Evolutionary conservation across 768 basidiomycete genomes (phyloP).

Genomic region (Rhizopogon vulgaris): DNA sequence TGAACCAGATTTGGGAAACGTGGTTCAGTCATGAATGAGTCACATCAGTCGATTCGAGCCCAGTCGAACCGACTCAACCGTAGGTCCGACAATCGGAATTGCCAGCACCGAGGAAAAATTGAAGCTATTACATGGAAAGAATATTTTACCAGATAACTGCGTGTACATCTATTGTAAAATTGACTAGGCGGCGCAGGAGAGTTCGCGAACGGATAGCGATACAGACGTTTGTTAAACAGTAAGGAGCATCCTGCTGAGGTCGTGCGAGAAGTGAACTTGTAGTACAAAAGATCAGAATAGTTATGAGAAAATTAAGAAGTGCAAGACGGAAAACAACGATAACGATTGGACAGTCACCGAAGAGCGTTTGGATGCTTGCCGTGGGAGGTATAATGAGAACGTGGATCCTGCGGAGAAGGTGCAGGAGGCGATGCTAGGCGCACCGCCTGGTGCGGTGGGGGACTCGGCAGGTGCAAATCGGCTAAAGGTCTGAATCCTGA

Average conservation of each 20-base stretch:
- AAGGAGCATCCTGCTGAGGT: constrained; percentile 24
- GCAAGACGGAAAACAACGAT: constrained; percentile 6
- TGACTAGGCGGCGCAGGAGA: constrained; percentile 17
- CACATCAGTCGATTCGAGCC: neutral
- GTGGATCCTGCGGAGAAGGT: constrained; percentile 30
- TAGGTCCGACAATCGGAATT: neutral
- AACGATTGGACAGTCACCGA: constrained; percentile 30
- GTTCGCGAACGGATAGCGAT: constrained; percentile 25
- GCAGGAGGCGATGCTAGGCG: constrained; percentile 40
- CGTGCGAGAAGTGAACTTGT: constrained; percentile 14
- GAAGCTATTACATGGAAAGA: constrained; percentile 26
- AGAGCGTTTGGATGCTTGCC: constrained; percentile 44
- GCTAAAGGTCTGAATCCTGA: constrained; percentile 45
- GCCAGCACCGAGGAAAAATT: neutral
- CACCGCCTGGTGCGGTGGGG: constrained; percentile 33
- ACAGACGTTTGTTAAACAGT: constrained; percentile 20
- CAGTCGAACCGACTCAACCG: neutral
- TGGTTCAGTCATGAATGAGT: constrained; percentile 7
- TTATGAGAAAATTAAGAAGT: constrained; percentile 12
- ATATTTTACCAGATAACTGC: constrained; percentile 10
- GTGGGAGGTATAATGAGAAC: constrained; percentile 31
- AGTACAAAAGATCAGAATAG: constrained; percentile 13
- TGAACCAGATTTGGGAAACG: constrained; percentile 18
- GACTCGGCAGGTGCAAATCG: constrained; percentile 45
- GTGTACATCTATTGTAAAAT: constrained; percentile 28